Base-by-base conservation (phyloP, 2,329 filamentous ascomycete species). In the Penicillium sp. region DNA sequence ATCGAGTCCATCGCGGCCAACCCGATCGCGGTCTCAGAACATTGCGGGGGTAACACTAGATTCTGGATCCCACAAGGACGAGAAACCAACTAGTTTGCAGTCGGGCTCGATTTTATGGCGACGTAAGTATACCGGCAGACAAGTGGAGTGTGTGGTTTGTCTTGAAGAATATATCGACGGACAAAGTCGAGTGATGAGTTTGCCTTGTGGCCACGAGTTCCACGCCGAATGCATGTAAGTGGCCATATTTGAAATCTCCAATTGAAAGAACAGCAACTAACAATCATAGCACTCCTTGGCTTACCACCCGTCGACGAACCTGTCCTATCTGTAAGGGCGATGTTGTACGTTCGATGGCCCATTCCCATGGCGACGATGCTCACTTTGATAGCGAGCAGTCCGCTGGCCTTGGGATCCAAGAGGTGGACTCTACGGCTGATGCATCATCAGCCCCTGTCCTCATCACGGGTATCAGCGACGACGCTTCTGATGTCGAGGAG, bases 261-360 rank as follows among this genome's bases (percentile, higher is more conserved):
- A 51, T 47, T 21, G 44, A 33, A 26, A 22, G 1, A 22, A 43
- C 7, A 37, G 63, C 62, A 57, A 67, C 69, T 69, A 59, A 65
- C 22, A 27, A 13, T 35, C 22, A 37, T 27, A 33, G 92, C 71
- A 98, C 95, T 4, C 95, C 95, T 2, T 99, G 95, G 95, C 81
- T 99, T 52, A 97, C 93, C 0, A 98, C 93, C 16, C 88, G 93
- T 49, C 89, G 95, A 62, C 88, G 95, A 61, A 99, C 95, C n/a
- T 99, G 95, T 68, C 95, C 95, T 0, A 98, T 99, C 59, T 99
- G 95, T 79, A 99, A 99, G 79, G 92, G 93, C 49, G 95, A 99
- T 71, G 95, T 99, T 35, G 93, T 99, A 16, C 75, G 78, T 44
- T 80, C 78, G 1, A 70, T 91, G 62, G 83, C 86, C 19, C 81